Conservation (phyloP, 192 early-diverging fungal genomes). For the Mortierella claussenii region DNA sequence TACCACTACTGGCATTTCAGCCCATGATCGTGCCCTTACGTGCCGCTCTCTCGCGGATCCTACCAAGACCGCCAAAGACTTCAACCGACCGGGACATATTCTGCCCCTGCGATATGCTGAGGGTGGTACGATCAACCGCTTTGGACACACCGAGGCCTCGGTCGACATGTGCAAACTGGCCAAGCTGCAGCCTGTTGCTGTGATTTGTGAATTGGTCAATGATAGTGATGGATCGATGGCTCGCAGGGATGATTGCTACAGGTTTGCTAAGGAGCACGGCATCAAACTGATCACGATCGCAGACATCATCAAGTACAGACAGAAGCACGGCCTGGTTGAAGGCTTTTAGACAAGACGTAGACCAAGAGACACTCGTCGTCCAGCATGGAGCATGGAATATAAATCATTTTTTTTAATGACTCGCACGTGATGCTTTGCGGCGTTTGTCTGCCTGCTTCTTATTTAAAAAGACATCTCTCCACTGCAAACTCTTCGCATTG, state of each 20-base stretch:
- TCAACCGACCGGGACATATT: conserved; percentile 93
- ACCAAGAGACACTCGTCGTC: too few relatives aligned
- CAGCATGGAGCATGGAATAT: too few relatives aligned
- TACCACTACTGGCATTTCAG: conserved; percentile 96
- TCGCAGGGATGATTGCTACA: conserved; percentile 87
- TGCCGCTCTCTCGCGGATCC: conserved; percentile 81
- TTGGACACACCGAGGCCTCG: conserved; percentile 96
- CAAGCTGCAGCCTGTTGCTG: conserved; percentile 82
- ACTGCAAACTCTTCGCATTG: too few relatives aligned
- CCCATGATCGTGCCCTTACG: conserved; percentile 88
- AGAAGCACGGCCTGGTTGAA: conserved; percentile 55
- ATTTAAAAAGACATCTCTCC: too few relatives aligned
- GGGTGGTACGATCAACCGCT: conserved; percentile 84
- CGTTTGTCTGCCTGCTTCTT: too few relatives aligned
- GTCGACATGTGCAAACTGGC: conserved; percentile 90
- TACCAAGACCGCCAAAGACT: conserved; percentile 72
- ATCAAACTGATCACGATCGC: conserved; percentile 92
- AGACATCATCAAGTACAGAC: conserved; percentile 83
- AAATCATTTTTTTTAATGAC: too few relatives aligned
- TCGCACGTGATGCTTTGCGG: too few relatives aligned
- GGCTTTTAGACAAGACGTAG: conserved; percentile 27
- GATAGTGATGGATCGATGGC: conserved; percentile 95
- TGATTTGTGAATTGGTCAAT: conserved; percentile 93
- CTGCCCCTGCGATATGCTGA: conserved; percentile 88
- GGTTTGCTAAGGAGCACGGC: conserved; percentile 83